Evolutionary conservation across 169 alveolate genomes (phyloP).

Genomic region (Babesia divergens): DNA sequence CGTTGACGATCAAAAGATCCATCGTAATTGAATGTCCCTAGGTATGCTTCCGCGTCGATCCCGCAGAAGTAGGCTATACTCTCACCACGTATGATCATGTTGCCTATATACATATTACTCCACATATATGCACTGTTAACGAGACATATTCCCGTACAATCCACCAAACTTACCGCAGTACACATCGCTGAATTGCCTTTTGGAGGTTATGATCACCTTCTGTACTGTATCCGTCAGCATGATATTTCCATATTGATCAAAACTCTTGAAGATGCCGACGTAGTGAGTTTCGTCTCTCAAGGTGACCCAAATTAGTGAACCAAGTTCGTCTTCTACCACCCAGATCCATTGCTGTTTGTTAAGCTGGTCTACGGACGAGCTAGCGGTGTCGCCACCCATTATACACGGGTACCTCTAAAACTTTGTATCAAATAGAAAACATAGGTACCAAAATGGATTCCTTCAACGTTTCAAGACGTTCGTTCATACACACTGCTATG

Average conservation of each 20-base stretch:
- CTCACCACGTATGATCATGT: slow-evolving; percentile 74
- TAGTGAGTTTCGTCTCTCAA: slow-evolving; percentile 72
- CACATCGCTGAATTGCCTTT: slow-evolving; percentile 70
- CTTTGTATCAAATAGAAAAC: too few species aligned
- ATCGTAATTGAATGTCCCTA: slow-evolving; percentile 65
- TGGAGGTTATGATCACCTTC: slow-evolving; percentile 61
- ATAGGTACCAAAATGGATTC: too few species aligned
- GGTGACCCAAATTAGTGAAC: slow-evolving; percentile 73
- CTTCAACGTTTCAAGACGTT: too few species aligned
- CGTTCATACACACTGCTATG: too few species aligned
- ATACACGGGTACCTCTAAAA: too few species aligned
- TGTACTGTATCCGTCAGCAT: slow-evolving; percentile 72
- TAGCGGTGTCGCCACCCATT: neutral
- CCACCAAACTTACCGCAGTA: slow-evolving; percentile 64
- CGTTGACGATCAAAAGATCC: slow-evolving; percentile 12
- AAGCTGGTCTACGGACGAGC: slow-evolving; percentile 23
- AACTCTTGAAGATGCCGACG: slow-evolving; percentile 73
- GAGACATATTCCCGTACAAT: neutral
- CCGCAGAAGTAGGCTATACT: slow-evolving; percentile 77
- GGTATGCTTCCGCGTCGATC: slow-evolving; percentile 66
- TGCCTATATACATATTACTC: slow-evolving; percentile 42
- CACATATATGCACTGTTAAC: neutral
- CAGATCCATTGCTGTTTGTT: slow-evolving; percentile 76
- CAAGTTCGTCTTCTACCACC: slow-evolving; percentile 75
- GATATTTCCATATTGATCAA: slow-evolving; percentile 76